Evolutionary conservation across 2,329 filamentous ascomycete genomes (phyloP).

Genomic region (Paramyrothecium roridum): DNA sequence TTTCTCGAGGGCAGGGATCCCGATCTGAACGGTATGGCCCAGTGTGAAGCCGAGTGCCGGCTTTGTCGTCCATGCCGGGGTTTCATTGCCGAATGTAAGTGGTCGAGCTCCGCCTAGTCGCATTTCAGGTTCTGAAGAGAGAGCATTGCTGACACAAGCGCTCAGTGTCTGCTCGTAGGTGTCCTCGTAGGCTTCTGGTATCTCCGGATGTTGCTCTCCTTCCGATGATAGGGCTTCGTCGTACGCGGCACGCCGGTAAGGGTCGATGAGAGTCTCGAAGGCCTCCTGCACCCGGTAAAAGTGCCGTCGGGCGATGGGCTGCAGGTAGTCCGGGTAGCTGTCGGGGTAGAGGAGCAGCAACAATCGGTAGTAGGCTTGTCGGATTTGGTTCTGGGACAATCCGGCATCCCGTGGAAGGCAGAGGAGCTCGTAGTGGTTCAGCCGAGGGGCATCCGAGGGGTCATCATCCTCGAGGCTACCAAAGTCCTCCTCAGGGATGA

Average conservation of each 20-base stretch:
- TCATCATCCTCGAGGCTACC: slow-evolving; percentile 5
- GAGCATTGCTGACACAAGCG: slow-evolving; percentile 15
- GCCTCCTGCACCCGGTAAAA: slow-evolving; percentile 38
- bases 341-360: slow-evolving; percentile 42
- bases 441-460: slow-evolving; percentile 9
- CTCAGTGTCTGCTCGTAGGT: slow-evolving; percentile 13
- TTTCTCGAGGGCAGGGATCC: slow-evolving; percentile 26
- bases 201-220: slow-evolving; percentile 16
- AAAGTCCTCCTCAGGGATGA: not conserved
- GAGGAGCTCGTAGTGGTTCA: slow-evolving; percentile 42
- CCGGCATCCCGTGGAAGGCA: slow-evolving; percentile 33
- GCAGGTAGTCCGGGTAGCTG: slow-evolving; percentile 34
- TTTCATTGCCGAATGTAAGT: slow-evolving; percentile 3
- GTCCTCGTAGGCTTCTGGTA: slow-evolving; percentile 7
- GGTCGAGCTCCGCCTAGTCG: slow-evolving; percentile 28
- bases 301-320: slow-evolving; percentile 34
- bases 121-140: slow-evolving; percentile 34
- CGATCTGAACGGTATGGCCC: slow-evolving; percentile 32
- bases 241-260: slow-evolving; percentile 36
- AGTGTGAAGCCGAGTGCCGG: slow-evolving; percentile 35
- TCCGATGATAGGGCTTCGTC: slow-evolving; percentile 21
- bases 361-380: slow-evolving; percentile 40
- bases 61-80: slow-evolving; percentile 6
- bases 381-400: slow-evolving; percentile 30
- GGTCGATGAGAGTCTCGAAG: slow-evolving; percentile 46